A percentile compares a stretch with the other conserved stretches of the same genome.
These are phyloP conservation scores for Fusarium haematococcum DNA, from an alignment of 2,329 filamentous ascomycete genomes.

Conservation along the genomic window DNA sequence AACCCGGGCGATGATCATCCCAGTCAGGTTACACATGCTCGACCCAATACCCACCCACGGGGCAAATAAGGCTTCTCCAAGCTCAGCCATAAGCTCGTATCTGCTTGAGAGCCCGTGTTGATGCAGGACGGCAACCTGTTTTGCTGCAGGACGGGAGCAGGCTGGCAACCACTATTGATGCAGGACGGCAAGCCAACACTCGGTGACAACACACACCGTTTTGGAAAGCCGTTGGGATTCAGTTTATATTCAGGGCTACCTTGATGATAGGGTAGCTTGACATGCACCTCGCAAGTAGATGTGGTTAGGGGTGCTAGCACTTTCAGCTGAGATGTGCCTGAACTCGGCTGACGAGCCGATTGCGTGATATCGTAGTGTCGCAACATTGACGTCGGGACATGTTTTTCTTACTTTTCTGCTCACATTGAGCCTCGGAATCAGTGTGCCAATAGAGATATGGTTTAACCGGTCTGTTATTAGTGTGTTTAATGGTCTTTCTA, in stretches of 20 bases:
- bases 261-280: neutral
- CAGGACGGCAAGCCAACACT: neutral
- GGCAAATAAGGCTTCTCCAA: slow-evolving; percentile 10
- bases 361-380: neutral
- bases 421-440: neutral
- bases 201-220: neutral
- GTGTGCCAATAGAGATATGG: neutral
- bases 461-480: neutral
- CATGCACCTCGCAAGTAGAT: neutral
- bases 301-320: neutral
- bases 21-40: neutral
- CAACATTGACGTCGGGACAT: neutral
- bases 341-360: neutral
- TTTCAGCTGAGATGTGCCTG: neutral
- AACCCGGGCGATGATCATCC: neutral
- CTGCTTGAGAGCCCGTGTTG: slow-evolving; percentile 27
- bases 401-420: neutral
- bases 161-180: neutral
- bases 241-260: neutral
- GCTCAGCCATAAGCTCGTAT: slow-evolving; percentile 38
- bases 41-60: neutral
- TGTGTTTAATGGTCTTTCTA: neutral
- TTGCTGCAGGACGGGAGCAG: slow-evolving; percentile 31
- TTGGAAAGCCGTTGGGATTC: neutral
- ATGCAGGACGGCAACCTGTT: slow-evolving; percentile 24